phyloP scores from a whole-genome alignment of 1,139 yeast species.

The Torulaspora pretoriensis region DNA sequence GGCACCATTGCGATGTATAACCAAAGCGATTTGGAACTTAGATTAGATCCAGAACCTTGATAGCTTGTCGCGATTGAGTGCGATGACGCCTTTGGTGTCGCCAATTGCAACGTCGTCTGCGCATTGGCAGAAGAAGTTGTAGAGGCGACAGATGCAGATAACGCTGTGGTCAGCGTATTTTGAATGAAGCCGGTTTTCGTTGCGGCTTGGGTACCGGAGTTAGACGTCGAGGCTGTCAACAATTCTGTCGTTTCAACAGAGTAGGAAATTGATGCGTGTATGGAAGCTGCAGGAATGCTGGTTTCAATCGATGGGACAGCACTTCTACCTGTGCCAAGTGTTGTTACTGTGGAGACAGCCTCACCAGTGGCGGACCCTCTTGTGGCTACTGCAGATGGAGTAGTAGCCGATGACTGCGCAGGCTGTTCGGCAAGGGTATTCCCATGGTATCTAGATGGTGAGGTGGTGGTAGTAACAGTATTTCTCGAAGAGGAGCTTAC shows the following conservation, averaged over 20 bases:
- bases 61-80: constrained; percentile 1
- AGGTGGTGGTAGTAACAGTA: too few relatives aligned
- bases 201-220: background rate
- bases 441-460: too few relatives aligned
- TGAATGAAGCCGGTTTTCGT: background rate
- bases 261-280: background rate
- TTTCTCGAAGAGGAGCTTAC: too few relatives aligned
- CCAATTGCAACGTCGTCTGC: constrained; percentile 2
- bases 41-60: constrained; percentile 1
- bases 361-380: too few relatives aligned
- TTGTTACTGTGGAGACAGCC: too few relatives aligned
- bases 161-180: background rate
- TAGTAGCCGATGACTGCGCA: too few relatives aligned
- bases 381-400: too few relatives aligned
- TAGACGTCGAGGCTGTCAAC: background rate
- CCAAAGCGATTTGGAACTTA: background rate
- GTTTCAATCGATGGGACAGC: too few relatives aligned
- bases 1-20: constrained; percentile 1
- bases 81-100: background rate
- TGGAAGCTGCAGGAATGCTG: background rate
- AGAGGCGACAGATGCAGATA: background rate
- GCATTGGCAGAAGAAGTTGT: background rate
- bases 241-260: background rate
- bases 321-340: too few relatives aligned
- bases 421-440: too few relatives aligned